Evolutionary conservation across 164 flowering plant genomes (phyloP).

Genomic region (Cinnamomum micranthum): DNA sequence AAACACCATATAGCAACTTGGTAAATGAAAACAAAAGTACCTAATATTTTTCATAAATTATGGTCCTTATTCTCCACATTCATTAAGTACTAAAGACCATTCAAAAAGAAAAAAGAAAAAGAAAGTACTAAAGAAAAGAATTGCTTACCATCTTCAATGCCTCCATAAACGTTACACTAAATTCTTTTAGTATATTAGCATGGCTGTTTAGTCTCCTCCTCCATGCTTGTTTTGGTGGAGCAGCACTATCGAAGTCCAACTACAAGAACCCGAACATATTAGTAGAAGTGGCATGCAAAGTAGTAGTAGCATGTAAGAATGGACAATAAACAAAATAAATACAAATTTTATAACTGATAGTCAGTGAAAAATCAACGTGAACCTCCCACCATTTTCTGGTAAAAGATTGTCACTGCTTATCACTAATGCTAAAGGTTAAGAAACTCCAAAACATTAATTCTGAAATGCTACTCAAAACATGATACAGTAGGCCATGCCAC

Average conservation of each 20-base stretch:
- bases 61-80: neutral
- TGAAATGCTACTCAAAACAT: too few relatives aligned
- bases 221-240: conserved; percentile 95
- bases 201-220: conserved; percentile 88
- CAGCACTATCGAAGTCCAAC: conserved; percentile 92
- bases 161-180: conserved; percentile 86
- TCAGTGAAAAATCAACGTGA: neutral
- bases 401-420: too few relatives aligned
- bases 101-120: too few relatives aligned
- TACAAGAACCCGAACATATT: conserved; percentile 23
- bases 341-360: neutral
- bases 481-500: too few relatives aligned
- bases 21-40: neutral
- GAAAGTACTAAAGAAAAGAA: neutral
- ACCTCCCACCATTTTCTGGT: neutral
- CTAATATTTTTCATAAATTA: too few relatives aligned
- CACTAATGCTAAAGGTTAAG: too few relatives aligned
- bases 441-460: too few relatives aligned
- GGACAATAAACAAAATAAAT: neutral
- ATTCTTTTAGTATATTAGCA: conserved; percentile 86
- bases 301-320: neutral
- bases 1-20: neutral
- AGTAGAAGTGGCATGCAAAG: neutral
- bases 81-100: neutral
- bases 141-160: conserved; percentile 79